These are phyloP conservation scores for Cryptococcus sp. DNA, from an alignment of 1,284 basidiomycete species.

Conservation along the genomic window DNA sequence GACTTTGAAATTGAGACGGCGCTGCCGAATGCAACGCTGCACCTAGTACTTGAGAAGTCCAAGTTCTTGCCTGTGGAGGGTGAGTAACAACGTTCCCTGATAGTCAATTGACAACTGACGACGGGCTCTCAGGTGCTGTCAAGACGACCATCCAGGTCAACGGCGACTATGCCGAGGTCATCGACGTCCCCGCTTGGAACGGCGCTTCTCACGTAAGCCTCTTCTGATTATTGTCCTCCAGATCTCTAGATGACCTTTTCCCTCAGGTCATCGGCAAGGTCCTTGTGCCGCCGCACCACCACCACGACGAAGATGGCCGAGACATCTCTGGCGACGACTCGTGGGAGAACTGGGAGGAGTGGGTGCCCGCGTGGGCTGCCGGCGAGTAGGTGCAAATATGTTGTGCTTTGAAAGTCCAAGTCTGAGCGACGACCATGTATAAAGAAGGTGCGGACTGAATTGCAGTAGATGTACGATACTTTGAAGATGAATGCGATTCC, in stretches of 20 bases:
- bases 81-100: conserved; percentile 7
- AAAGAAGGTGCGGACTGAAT: too few species aligned
- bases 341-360: conserved; percentile 63
- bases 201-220: conserved; percentile 58
- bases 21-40: conserved; percentile 55
- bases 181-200: conserved; percentile 61
- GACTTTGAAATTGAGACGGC: conserved; percentile 56
- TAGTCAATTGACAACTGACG: conserved; percentile 13
- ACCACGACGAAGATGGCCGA: conserved; percentile 38
- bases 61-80: conserved; percentile 49
- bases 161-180: conserved; percentile 52
- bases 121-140: conserved; percentile 44
- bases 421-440: too few species aligned
- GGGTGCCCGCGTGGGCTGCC: conserved; percentile 40
- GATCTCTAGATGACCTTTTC: neutral
- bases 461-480: too few species aligned
- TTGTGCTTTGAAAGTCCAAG: neutral
- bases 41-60: conserved; percentile 57
- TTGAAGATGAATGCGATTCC: too few species aligned
- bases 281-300: conserved; percentile 55
- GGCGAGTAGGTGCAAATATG: conserved; percentile 6
- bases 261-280: conserved; percentile 58
- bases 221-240: neutral
- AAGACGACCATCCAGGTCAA: conserved; percentile 58
- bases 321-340: conserved; percentile 39